Conservation (phyloP, 2,329 filamentous ascomycete genomes). For the Elsinoe arachidis region DNA sequence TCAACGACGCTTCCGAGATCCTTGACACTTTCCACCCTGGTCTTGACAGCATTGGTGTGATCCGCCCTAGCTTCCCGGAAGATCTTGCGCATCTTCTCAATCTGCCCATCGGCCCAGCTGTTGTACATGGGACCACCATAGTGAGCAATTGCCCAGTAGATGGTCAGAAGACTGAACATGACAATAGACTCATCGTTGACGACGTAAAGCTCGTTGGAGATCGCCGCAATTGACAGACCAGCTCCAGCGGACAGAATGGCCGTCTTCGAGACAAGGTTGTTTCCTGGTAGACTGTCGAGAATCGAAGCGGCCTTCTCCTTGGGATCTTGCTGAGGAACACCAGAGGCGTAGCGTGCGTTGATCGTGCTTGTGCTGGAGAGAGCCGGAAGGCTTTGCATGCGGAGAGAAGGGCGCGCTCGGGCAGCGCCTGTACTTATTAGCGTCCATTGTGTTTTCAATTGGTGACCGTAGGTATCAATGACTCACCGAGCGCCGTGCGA, state of each 20-base stretch:
- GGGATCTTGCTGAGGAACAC: slow-evolving; percentile 77
- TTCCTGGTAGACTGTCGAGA: slow-evolving; percentile 86
- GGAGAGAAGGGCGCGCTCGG: slow-evolving; percentile 70
- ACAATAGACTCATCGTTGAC: slow-evolving; percentile 98
- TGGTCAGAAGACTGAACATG: slow-evolving; percentile 81
- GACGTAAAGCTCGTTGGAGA: slow-evolving; percentile 99
- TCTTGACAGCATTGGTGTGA: slow-evolving; percentile 92
- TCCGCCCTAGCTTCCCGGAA: slow-evolving; percentile 88
- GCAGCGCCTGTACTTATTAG: slow-evolving; percentile 62
- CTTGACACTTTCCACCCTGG: slow-evolving; percentile 86
- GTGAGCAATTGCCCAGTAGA: slow-evolving; percentile 88
- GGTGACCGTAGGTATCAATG: slow-evolving; percentile 17
- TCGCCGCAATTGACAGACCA: slow-evolving; percentile 83
- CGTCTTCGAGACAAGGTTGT: slow-evolving; percentile 86
- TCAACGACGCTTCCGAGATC: slow-evolving; percentile 92
- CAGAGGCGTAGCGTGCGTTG: slow-evolving; percentile 51
- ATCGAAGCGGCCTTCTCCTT: slow-evolving; percentile 96
- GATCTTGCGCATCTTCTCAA: slow-evolving; percentile 87
- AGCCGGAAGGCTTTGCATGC: slow-evolving; percentile 66
- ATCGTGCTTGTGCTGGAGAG: slow-evolving; percentile 59
- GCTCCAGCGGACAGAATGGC: slow-evolving; percentile 91
- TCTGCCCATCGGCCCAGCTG: slow-evolving; percentile 84
- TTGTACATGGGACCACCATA: slow-evolving; percentile 87
- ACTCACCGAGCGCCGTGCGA: slow-evolving; percentile 90
- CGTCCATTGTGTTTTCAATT: slow-evolving; percentile 25